phyloP scores from a whole-genome alignment of 2,329 filamentous ascomycete genomes.

The Paracoccidioides brasiliensis region DNA sequence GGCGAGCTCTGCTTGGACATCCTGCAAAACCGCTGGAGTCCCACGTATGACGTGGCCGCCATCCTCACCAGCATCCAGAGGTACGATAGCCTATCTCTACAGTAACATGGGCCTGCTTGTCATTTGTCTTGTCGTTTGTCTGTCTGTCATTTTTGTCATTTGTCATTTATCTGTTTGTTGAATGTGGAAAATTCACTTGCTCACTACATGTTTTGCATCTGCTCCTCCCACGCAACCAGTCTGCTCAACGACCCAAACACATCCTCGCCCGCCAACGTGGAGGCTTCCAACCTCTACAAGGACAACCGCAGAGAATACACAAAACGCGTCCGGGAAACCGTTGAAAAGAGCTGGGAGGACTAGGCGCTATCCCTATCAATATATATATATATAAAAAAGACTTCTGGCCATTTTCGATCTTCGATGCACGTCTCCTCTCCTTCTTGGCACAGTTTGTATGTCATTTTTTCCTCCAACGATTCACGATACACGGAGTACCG shows the following conservation, averaged over 20 bases:
- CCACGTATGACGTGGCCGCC: conserved; percentile 94
- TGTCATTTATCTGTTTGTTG: conserved; percentile 1
- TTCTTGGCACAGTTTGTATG: too few relatives aligned
- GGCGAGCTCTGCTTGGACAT: conserved; percentile 96
- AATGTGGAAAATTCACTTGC: too few relatives aligned
- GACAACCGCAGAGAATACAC: conserved; percentile 95
- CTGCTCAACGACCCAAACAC: conserved; percentile 96
- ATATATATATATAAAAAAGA: too few relatives aligned
- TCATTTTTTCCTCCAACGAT: too few relatives aligned
- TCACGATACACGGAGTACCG: too few relatives aligned
- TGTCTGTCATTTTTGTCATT: too few relatives aligned
- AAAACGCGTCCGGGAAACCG: conserved; percentile 87
- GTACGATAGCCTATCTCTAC: too few relatives aligned
- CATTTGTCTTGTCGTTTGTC: too few relatives aligned
- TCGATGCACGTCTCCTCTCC: too few relatives aligned
- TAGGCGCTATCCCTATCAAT: conserved; percentile 25
- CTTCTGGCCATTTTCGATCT: too few relatives aligned
- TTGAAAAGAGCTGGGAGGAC: conserved; percentile 99
- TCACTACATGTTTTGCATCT: too few relatives aligned
- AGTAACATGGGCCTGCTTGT: too few relatives aligned
- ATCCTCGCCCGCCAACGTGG: conserved; percentile 93
- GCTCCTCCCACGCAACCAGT: conserved; percentile 38
- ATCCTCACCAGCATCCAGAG: conserved; percentile 97
- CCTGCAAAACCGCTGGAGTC: conserved; percentile 94
- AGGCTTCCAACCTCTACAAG: conserved; percentile 96